Evolutionary conservation across 495 filamentous ascomycete genomes (phyloP).

Genomic region (Aspergillus indologenus): DNA sequence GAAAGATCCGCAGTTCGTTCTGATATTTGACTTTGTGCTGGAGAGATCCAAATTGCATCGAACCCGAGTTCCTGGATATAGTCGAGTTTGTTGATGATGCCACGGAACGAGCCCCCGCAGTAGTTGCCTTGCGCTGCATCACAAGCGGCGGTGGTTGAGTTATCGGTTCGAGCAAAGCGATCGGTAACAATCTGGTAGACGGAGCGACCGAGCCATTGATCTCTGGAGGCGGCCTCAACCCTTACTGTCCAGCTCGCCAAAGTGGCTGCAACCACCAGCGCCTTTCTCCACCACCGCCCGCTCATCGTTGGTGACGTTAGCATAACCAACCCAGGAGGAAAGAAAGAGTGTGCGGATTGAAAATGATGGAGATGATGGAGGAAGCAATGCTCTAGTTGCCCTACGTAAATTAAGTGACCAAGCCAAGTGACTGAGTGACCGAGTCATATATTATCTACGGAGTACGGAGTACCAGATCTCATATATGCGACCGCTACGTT

Average conservation of each 20-base stretch:
- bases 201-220: constrained; percentile 3
- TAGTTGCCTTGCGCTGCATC: neutral
- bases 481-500: neutral
- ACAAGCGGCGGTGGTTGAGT: constrained; percentile 1
- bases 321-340: neutral
- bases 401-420: neutral
- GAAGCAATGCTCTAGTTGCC: neutral
- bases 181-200: constrained; percentile 6
- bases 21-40: neutral
- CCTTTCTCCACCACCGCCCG: neutral
- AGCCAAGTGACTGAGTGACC: too few relatives aligned
- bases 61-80: constrained; percentile 5
- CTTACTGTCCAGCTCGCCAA: neutral
- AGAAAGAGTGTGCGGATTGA: neutral
- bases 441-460: too few relatives aligned
- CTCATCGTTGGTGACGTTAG: neutral
- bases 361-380: too few relatives aligned
- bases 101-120: constrained; percentile 2
- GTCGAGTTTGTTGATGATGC: constrained; percentile 1
- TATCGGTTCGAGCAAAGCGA: constrained; percentile 1
- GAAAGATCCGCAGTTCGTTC: neutral
- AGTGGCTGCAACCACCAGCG: neutral
- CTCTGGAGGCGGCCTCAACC: constrained; percentile 1
- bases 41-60: constrained; percentile 5
- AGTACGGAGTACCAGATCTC: neutral